Base-by-base conservation (phyloP, 805 yeast species). In the Vanderwaltozyma tropicalis region DNA sequence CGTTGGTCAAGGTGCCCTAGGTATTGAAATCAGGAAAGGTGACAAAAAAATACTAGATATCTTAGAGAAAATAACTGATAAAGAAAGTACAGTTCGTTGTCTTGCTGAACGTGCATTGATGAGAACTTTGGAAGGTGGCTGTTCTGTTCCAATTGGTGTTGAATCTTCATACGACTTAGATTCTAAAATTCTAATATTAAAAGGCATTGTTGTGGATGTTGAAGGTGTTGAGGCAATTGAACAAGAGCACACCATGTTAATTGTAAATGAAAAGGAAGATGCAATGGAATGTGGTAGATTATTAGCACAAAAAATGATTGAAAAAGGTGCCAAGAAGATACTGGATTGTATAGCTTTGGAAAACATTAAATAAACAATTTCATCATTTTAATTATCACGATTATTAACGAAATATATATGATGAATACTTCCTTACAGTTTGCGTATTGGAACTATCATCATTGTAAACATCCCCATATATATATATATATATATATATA, bases 1-100 rank as follows among this genome's bases (percentile, higher is more conserved):
- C 1, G 96, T 92, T 32, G 98, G 98, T n/a, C 98, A 92, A 65
- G 98, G 98, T 45, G 97, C 97, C 0, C 63, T 92, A 32, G 98
- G 97, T 15, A 66, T 92, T 20, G 98, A 92, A 63, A 84, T 89
- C 47, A 72, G 94, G 50, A 71, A 71, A 41, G 72, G 70, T 41
- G 95, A 92, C 59, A 52, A 59, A 5, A 63, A 66, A 35, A 73
- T 83, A 61, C 64, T 64, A 48, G 60, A 69, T 39, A 67, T 88
- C 15, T 72, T 94, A 48, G 59, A 69, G 14, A 67, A 73, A 40
- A 74, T 89, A 43, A 79, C 78, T 48, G 79, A 87, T 57, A 58
- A 64, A 31, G 69, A 74, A 5, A 71, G 94, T 3, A 72, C 87
- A 1, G 62, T 77, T 42, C 71, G 94, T 48, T 88, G 97, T 60